phyloP scores from a whole-genome alignment of 2,329 filamentous ascomycete genomes.

The Calonectria fujianensis region DNA sequence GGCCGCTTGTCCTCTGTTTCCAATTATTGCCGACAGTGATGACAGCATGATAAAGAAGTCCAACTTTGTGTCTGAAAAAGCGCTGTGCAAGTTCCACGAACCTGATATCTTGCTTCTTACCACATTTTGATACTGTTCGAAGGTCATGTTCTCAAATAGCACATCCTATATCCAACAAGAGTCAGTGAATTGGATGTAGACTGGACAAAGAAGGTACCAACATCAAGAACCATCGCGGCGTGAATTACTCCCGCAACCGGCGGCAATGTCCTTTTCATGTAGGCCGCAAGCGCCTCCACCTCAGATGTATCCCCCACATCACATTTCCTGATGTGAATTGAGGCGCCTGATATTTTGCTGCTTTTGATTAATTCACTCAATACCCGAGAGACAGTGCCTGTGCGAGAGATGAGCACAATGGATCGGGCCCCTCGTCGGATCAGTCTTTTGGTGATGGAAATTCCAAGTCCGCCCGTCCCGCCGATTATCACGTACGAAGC shows the following conservation, averaged over 20 bases:
- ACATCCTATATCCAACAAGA: slow-evolving; percentile 60
- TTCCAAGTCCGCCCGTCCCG: slow-evolving; percentile 70
- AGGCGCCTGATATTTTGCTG: slow-evolving; percentile 60
- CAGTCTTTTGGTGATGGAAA: slow-evolving; percentile 70
- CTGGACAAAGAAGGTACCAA: slow-evolving; percentile 39
- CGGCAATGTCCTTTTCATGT: slow-evolving; percentile 51
- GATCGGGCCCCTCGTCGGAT: slow-evolving; percentile 67
- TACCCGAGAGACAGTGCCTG: slow-evolving; percentile 63
- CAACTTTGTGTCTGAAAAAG: slow-evolving; percentile 49
- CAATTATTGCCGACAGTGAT: slow-evolving; percentile 69
- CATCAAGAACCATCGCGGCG: slow-evolving; percentile 65
- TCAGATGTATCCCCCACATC: slow-evolving; percentile 65
- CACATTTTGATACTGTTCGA: slow-evolving; percentile 67
- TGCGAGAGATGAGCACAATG: slow-evolving; percentile 69
- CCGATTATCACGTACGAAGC: slow-evolving; percentile 71
- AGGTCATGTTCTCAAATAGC: slow-evolving; percentile 72
- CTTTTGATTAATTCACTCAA: slow-evolving; percentile 65
- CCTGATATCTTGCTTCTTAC: slow-evolving; percentile 71
- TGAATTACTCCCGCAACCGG: slow-evolving; percentile 68
- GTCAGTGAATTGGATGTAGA: not conserved
- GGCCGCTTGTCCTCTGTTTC: slow-evolving; percentile 70
- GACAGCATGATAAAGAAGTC: slow-evolving; percentile 75
- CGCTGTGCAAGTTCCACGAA: slow-evolving; percentile 72
- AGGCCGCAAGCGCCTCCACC: slow-evolving; percentile 53
- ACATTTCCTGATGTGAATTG: slow-evolving; percentile 67